Base-by-base conservation (phyloP, 495 filamentous ascomycete genomes). In the Aspergillus biplanus region DNA sequence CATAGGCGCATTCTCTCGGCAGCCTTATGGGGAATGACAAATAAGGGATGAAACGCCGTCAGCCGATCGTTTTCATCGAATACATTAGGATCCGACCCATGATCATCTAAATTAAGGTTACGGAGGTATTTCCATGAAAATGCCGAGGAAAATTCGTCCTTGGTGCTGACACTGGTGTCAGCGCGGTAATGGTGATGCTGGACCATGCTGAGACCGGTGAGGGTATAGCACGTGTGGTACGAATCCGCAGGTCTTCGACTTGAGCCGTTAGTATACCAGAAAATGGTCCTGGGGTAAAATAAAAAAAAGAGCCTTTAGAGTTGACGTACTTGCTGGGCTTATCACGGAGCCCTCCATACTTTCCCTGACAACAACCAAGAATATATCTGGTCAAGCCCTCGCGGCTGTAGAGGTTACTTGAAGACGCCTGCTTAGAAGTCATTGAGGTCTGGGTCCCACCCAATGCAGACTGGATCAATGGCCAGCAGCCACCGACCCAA, bases 401-500 rank as follows among this genome's bases (percentile, higher is more conserved):
- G 37, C 90, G 85, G 71, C 86, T 93, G 83, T 92, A 97, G 31
- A 97, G 74, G 61, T 77, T 82, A 52, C 73, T 73, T 34, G 76
- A 64, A 42, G 73, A 64, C 13, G 64, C 57, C 34, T 62, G 47
- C 13, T 69, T 67, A 33, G 64, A 66, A 13, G 55, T 67, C 39
- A 57, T 54, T 7, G 65, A 64, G 37, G 63, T 50, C 42, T 76
- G 78, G 46, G 78, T 74, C 5, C 85, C 87, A 59, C 82, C 76
- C 42, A 93, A 75, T 52, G 87, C 88, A n/a, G 91, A 93, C 72
- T 97, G 89, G 60, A 98, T 75, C 62, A 99, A 74, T 42, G 94
- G 87, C 89, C 93, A 99, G 74, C 93, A 97, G 33, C 89, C 90
- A 6, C 96, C 95, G 9, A 97, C 90, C 95, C 95, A 99, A 69